Evolutionary conservation across 2,329 filamentous ascomycete species (phyloP).

Genomic region (Aphanoascus verrucosus): DNA sequence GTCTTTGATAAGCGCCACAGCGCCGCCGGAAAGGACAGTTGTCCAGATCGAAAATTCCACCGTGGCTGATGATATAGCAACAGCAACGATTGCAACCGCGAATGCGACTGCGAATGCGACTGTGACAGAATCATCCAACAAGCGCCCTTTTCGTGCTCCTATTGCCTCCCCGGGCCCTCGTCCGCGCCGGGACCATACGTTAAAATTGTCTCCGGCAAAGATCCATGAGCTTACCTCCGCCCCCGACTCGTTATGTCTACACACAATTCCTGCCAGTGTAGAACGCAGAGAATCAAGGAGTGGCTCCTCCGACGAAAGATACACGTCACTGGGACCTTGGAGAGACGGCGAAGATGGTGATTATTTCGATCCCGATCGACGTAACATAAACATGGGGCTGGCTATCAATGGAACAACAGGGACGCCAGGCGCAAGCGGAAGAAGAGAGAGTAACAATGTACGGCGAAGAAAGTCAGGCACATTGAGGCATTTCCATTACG

Average conservation of each 20-base stretch:
- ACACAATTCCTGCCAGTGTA: constrained; percentile 25
- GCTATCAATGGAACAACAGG: constrained; percentile 6
- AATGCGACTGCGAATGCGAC: neutral
- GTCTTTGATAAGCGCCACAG: neutral
- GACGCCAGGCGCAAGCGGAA: neutral
- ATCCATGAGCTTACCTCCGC: constrained; percentile 46
- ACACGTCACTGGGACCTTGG: neutral
- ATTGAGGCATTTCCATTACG: constrained; percentile 21
- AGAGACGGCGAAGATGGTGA: constrained; percentile 8
- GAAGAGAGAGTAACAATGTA: constrained; percentile 4
- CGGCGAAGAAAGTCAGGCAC: constrained; percentile 12
- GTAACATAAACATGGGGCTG: constrained; percentile 7
- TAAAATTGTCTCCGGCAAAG: constrained; percentile 46
- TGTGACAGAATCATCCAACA: neutral
- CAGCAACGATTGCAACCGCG: neutral
- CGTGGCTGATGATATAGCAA: neutral
- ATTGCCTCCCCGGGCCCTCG: constrained; percentile 15
- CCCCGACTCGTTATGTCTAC: constrained; percentile 44
- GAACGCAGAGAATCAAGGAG: constrained; percentile 19
- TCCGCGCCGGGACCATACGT: constrained; percentile 30
- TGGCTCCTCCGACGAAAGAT: constrained; percentile 15
- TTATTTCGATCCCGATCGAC: neutral
- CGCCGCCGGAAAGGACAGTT: constrained; percentile 13
- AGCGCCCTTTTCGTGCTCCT: neutral
- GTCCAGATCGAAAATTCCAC: constrained; percentile 11